A percentile compares a stretch with the other conserved stretches of the same genome.
phyloP scores from a whole-genome alignment of 2,329 filamentous ascomycete genomes.

The Furcasterigmium sp. region DNA sequence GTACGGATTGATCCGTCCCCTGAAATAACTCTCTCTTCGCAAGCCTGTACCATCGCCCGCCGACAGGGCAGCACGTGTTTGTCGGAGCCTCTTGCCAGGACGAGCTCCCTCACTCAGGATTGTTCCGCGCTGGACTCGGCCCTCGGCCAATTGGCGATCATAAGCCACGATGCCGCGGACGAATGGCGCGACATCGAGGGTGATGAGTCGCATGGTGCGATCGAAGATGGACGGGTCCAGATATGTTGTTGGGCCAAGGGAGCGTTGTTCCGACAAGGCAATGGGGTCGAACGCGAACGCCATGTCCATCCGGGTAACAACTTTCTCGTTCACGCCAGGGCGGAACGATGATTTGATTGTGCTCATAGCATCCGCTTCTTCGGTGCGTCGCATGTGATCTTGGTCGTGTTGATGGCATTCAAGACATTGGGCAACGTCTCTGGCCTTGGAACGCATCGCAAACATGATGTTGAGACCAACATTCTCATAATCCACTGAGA shows the following conservation, averaged over 20 bases:
- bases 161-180: slow-evolving; percentile 79
- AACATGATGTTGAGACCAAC: slow-evolving; percentile 23
- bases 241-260: slow-evolving; percentile 26
- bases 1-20: slow-evolving; percentile 50
- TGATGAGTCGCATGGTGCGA: slow-evolving; percentile 59
- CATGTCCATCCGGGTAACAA: slow-evolving; percentile 45
- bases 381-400: slow-evolving; percentile 13
- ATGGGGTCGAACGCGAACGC: slow-evolving; percentile 57
- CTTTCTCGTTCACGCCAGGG: slow-evolving; percentile 10
- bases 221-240: slow-evolving; percentile 74
- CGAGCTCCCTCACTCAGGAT: slow-evolving; percentile 55
- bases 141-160: slow-evolving; percentile 65
- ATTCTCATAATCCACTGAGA: slow-evolving; percentile 22
- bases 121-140: slow-evolving; percentile 54
- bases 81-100: slow-evolving; percentile 51
- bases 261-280: slow-evolving; percentile 41
- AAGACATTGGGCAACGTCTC: slow-evolving; percentile 5
- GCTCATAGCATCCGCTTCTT: slow-evolving; percentile 25
- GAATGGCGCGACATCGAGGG: slow-evolving; percentile 79
- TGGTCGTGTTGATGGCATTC: not conserved
- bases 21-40: slow-evolving; percentile 69
- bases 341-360: slow-evolving; percentile 32
- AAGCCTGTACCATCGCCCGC: slow-evolving; percentile 72
- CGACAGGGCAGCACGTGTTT: slow-evolving; percentile 68
- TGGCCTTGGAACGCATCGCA: slow-evolving; percentile 25